Conservation (phyloP, 345 rosid genomes). For the Boechera stricta region DNA sequence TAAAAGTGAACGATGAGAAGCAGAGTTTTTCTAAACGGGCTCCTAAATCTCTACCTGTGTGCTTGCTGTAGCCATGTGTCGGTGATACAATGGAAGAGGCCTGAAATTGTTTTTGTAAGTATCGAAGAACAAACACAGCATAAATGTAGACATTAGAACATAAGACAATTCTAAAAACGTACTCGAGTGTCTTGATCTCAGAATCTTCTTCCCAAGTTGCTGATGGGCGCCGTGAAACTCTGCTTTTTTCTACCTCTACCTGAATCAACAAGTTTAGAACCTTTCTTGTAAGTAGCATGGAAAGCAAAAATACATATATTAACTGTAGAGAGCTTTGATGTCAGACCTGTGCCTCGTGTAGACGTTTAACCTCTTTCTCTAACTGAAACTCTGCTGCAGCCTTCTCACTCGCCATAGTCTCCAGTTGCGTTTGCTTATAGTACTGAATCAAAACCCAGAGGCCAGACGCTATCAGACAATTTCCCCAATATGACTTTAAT, state of each 20-base stretch:
- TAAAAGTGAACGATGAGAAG: neutral
- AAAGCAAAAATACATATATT: constrained; percentile 23
- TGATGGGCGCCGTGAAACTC: constrained; percentile 71
- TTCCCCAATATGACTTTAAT: constrained; percentile 19
- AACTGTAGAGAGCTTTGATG: constrained; percentile 22
- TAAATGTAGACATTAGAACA: neutral
- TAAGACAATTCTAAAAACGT: constrained; percentile 39
- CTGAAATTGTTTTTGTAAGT: constrained; percentile 51
- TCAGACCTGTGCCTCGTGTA: constrained; percentile 85
- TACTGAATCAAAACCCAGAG: constrained; percentile 58
- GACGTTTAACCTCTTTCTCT: constrained; percentile 90
- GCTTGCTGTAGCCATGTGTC: constrained; percentile 81
- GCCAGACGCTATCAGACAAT: constrained; percentile 26
- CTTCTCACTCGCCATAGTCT: constrained; percentile 97
- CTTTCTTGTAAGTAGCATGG: constrained; percentile 23
- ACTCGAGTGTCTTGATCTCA: constrained; percentile 96
- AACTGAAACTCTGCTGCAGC: constrained; percentile 98
- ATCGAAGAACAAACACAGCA: constrained; percentile 53
- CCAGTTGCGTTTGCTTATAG: constrained; percentile 98
- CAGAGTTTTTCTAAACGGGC: constrained; percentile 11
- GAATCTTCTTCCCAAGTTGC: constrained; percentile 94
- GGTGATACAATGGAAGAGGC: constrained; percentile 93
- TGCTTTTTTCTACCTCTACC: constrained; percentile 92
- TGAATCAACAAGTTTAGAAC: constrained; percentile 39
- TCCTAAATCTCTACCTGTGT: constrained; percentile 59